phyloP scores from a whole-genome alignment of 23 red algal genomes.

The Gracilaria caudata region DNA sequence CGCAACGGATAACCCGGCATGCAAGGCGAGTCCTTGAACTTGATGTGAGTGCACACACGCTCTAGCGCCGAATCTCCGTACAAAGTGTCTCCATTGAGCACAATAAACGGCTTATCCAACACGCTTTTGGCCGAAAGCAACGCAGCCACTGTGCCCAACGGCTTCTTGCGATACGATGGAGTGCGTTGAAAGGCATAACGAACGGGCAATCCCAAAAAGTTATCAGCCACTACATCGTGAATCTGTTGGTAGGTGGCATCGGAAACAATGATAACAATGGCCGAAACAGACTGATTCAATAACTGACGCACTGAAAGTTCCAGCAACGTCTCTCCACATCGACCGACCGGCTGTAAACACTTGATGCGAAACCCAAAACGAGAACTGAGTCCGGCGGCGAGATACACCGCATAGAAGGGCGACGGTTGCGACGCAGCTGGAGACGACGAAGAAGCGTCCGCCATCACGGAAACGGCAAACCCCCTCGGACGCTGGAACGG shows the following conservation, averaged over 20 bases:
- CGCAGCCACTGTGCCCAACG: slow-evolving; percentile 92
- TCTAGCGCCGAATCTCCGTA: slow-evolving; percentile 80
- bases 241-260: slow-evolving; percentile 68
- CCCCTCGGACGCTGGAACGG: neutral
- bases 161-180: slow-evolving; percentile 76
- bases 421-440: neutral
- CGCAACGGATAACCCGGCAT: slow-evolving; percentile 90
- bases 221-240: slow-evolving; percentile 68
- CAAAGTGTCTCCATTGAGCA: slow-evolving; percentile 91
- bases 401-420: slow-evolving; percentile 77
- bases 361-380: slow-evolving; percentile 93
- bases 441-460: neutral
- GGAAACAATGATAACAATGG: slow-evolving; percentile 84
- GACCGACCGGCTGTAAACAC: slow-evolving; percentile 91
- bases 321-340: slow-evolving; percentile 92
- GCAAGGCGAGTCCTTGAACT: slow-evolving; percentile 60
- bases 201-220: slow-evolving; percentile 77
- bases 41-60: slow-evolving; percentile 71
- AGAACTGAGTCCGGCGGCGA: slow-evolving; percentile 85
- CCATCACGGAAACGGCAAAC: neutral
- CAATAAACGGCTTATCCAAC: slow-evolving; percentile 74
- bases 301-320: slow-evolving; percentile 93
- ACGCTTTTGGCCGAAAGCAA: slow-evolving; percentile 68
- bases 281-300: slow-evolving; percentile 47
- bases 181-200: slow-evolving; percentile 74